Conservation (phyloP, 495 filamentous ascomycete species). For the Barbatosphaeria neglecta region DNA sequence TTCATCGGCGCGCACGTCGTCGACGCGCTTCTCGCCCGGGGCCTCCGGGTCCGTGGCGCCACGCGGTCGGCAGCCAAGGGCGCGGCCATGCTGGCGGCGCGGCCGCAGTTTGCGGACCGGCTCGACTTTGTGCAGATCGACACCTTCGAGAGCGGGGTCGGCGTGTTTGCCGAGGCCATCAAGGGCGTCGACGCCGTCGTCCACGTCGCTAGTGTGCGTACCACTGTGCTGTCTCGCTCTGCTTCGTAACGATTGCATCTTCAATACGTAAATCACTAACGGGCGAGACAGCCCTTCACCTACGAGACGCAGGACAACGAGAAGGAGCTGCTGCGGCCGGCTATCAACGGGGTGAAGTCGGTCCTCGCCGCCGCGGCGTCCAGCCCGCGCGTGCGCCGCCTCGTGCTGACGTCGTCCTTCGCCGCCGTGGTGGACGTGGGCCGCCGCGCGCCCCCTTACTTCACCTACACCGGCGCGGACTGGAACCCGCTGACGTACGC, state of each 20-base stretch:
- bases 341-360: constrained; percentile 57
- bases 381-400: constrained; percentile 50
- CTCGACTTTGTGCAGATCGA: constrained; percentile 11
- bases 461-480: constrained; percentile 47
- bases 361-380: constrained; percentile 43
- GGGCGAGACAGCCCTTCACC: constrained; percentile 10
- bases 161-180: constrained; percentile 6
- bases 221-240: background rate
- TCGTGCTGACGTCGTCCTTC: constrained; percentile 56
- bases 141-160: constrained; percentile 4
- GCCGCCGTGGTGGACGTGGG: constrained; percentile 44
- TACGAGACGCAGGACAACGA: constrained; percentile 42
- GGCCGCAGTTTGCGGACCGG: constrained; percentile 13
- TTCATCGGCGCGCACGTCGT: constrained; percentile 9
- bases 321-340: constrained; percentile 55
- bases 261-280: background rate
- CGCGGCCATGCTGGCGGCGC: constrained; percentile 6
- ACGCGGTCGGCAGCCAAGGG: constrained; percentile 7
- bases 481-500: constrained; percentile 61
- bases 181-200: constrained; percentile 10
- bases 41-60: constrained; percentile 4
- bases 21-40: background rate
- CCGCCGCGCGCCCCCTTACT: constrained; percentile 34
- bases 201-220: constrained; percentile 20
- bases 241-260: background rate